A percentile compares a stretch with the other conserved stretches of the same genome.
phyloP scores from a whole-genome alignment of 106 monocot species.

The Dendrobium officinale region DNA sequence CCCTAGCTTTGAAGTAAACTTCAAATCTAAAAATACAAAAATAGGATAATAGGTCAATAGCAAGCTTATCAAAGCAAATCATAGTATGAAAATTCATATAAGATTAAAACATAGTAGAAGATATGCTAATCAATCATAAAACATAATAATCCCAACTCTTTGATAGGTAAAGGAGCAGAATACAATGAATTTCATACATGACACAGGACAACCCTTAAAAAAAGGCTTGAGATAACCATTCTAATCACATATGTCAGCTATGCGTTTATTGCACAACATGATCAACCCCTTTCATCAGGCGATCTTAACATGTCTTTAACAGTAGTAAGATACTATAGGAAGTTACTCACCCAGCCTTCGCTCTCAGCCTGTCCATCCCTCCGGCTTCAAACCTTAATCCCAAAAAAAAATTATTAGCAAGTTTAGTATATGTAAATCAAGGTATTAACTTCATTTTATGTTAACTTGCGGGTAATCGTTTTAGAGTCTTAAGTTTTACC shows the following conservation, averaged over 20 bases:
- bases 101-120: conserved; percentile 1
- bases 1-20: background rate
- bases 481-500: background rate
- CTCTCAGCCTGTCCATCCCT: too few species aligned
- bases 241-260: too few species aligned
- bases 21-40: background rate
- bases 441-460: background rate
- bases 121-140: background rate
- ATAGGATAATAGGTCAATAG: background rate
- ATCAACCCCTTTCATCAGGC: too few species aligned
- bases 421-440: background rate
- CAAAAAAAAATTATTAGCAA: background rate
- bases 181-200: background rate
- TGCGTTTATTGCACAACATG: too few species aligned
- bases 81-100: background rate
- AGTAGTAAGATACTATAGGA: too few species aligned
- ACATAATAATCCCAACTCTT: conserved; percentile 3
- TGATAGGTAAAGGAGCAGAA: background rate
- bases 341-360: too few species aligned
- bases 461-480: background rate
- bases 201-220: background rate
- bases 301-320: too few species aligned
- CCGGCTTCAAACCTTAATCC: too few species aligned
- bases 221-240: background rate
- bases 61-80: background rate